Conservation (phyloP, 2,329 filamentous ascomycete species). For the Talaromyces sp. region DNA sequence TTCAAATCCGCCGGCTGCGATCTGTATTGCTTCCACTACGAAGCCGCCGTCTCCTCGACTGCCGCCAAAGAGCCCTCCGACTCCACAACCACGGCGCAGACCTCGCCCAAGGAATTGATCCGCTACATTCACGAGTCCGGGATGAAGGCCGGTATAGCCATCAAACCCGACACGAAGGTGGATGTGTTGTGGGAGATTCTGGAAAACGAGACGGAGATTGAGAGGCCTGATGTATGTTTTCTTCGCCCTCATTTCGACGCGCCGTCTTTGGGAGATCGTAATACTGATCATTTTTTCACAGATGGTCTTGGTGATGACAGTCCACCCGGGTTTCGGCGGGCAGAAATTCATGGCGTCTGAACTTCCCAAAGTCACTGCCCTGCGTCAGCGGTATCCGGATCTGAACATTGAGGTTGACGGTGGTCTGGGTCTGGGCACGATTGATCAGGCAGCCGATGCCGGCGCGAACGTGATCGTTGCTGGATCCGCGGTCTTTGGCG, state of each 20-base stretch:
- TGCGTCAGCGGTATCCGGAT: conserved; percentile 80
- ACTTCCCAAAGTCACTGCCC: conserved; percentile 83
- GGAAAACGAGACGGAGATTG: conserved; percentile 66
- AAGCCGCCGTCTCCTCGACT: conserved; percentile 79
- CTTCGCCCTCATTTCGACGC: too few species aligned
- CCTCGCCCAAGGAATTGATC: conserved; percentile 79
- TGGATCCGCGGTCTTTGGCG: conserved; percentile 91
- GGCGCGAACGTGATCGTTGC: conserved; percentile 98
- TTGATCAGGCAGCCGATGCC: conserved; percentile 89
- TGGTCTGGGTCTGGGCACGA: conserved; percentile 79
- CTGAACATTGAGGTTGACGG: conserved; percentile 98
- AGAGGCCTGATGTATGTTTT: conserved; percentile 77
- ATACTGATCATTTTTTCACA: conserved; percentile 38
- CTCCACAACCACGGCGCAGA: conserved; percentile 59
- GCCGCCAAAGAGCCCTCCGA: conserved; percentile 75
- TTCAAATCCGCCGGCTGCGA: conserved; percentile 93
- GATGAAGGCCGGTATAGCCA: conserved; percentile 87
- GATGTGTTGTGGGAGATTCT: conserved; percentile 91
- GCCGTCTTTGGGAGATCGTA: background rate
- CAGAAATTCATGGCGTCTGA: conserved; percentile 98
- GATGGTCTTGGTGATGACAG: conserved; percentile 99
- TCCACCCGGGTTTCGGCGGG: conserved; percentile 93
- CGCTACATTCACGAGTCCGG: conserved; percentile 84
- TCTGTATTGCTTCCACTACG: conserved; percentile 99
- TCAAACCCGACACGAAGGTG: conserved; percentile 88